Conservation (phyloP, 169 alveolate species). For the Amoebophrya sp. region DNA sequence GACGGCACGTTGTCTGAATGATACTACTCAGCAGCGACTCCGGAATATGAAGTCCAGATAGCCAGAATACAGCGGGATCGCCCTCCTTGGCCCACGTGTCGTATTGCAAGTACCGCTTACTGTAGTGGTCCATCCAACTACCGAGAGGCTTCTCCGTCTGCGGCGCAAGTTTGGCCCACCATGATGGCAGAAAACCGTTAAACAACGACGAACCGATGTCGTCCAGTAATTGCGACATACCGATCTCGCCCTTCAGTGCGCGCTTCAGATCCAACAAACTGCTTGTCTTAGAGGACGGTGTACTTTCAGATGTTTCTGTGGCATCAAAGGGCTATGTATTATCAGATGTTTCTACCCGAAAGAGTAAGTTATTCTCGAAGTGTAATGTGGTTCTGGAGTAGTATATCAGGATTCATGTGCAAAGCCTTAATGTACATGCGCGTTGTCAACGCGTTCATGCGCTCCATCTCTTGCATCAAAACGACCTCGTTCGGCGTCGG, state of each 20-base stretch:
- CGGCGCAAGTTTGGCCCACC: slow-evolving; percentile 78
- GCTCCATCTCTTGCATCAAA: slow-evolving; percentile 60
- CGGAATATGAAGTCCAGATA: slow-evolving; percentile 86
- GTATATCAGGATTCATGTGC: background rate
- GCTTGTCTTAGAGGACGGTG: background rate
- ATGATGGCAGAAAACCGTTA: slow-evolving; percentile 74
- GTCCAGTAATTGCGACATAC: slow-evolving; percentile 81
- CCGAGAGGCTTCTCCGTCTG: slow-evolving; percentile 83
- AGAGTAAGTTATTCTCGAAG: background rate
- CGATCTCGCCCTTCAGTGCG: slow-evolving; percentile 86
- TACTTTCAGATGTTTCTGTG: background rate
- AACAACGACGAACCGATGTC: slow-evolving; percentile 68
- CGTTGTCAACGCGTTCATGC: background rate
- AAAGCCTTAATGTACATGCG: background rate
- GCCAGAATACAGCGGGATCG: slow-evolving; percentile 84
- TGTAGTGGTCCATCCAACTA: slow-evolving; percentile 75
- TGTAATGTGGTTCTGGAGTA: background rate
- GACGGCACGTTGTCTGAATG: slow-evolving; percentile 81
- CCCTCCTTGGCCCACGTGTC: slow-evolving; percentile 68
- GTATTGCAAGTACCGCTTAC: slow-evolving; percentile 62
- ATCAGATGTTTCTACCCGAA: background rate
- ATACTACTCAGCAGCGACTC: slow-evolving; percentile 77
- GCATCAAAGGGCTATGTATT: no score
- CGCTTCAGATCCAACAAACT: slow-evolving; percentile 61
- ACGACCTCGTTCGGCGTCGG: slow-evolving; percentile 82